Percentiles rank a stretch among this genome's conserved stretches.
phyloP scores from a whole-genome alignment of 2,329 filamentous ascomycete genomes.

The Xylariaceae sp. region DNA sequence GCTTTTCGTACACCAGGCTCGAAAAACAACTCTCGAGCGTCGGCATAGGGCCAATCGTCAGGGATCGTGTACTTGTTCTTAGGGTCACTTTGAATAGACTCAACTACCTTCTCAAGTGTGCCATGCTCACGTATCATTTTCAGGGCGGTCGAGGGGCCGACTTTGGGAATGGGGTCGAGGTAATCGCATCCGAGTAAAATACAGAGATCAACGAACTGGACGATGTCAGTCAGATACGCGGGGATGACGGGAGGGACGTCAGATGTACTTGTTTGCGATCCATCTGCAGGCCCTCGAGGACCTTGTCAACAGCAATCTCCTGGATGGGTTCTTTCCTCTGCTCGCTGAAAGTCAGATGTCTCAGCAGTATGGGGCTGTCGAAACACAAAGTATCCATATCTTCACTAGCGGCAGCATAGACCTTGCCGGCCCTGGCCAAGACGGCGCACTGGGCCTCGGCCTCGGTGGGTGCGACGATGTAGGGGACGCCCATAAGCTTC shows the following conservation, averaged over 20 bases:
- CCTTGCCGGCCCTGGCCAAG: constrained; percentile 84
- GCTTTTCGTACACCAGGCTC: constrained; percentile 82
- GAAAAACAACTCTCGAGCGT: constrained; percentile 89
- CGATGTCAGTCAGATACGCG: constrained; percentile 2
- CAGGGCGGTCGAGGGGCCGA: constrained; percentile 86
- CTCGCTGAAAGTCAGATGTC: constrained; percentile 95
- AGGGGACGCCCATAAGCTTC: constrained; percentile 94
- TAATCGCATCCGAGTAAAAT: constrained; percentile 98
- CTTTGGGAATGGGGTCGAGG: constrained; percentile 90
- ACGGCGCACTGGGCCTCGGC: constrained; percentile 95
- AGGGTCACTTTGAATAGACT: constrained; percentile 69
- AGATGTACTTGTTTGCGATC: constrained; percentile 69
- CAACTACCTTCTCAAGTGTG: constrained; percentile 80
- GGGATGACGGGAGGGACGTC: background rate
- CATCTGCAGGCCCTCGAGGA: constrained; percentile 84
- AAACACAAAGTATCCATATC: constrained; percentile 99
- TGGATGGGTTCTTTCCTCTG: constrained; percentile 97
- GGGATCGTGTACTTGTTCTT: constrained; percentile 81
- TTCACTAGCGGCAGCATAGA: constrained; percentile 93
- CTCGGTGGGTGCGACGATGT: constrained; percentile 91
- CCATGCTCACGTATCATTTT: constrained; percentile 93
- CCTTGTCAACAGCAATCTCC: constrained; percentile 84
- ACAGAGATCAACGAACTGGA: constrained; percentile 91
- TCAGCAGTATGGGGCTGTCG: constrained; percentile 81
- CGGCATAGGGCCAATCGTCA: constrained; percentile 94